Evolutionary conservation across 148 eudicot genomes (phyloP), one percentile per base, ranked within the genome.

Genomic region (Drosera capensis): DNA sequence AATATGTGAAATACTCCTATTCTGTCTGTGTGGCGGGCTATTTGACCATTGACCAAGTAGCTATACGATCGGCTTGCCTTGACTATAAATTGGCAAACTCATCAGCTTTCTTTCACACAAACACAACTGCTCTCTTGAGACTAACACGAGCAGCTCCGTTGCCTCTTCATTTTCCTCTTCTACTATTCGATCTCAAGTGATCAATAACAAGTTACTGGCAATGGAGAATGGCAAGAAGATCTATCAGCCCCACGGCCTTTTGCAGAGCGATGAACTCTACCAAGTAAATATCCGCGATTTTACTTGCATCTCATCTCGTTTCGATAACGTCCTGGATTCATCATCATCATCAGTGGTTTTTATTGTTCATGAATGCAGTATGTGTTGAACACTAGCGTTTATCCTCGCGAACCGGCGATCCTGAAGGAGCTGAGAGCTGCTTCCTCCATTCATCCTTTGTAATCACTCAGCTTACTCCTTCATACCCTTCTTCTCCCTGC

Each of bases 401-500:
- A 53, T 13, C 65, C 64, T 19, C 49, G 65, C 35, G 70, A 65
- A 49, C 46, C 56, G 8, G 46, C 18, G 20, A 46, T 28, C 18
- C 59, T 65, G 25, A 58, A 58, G 64, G 64, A 58, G 51, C 44
- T 58, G 30, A 35, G 69, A 29, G 51, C 47, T 17, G 64, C 46
- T 3, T 51, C 60, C 20, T 28, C 54, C 26, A 46, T 15, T 37
- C 55, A 65, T 8, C 64, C 59, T 3, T 26, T 14, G 68, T 64
- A 51, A 34, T 4, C 7, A 28, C 5, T 28, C 31, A 28, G 11
- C 5, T 28, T 11, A 28, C 5, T 28, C 31, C 31, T 11, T 0
- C 31, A 0, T 5, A 28, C 11, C 31, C 11, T 28, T 0, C 5
- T 28, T 5, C n/a, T n/a, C n/a, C n/a, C n/a, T n/a, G n/a, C n/a